phyloP scores from a whole-genome alignment of 1,284 basidiomycete genomes.

The Boletus mariae region DNA sequence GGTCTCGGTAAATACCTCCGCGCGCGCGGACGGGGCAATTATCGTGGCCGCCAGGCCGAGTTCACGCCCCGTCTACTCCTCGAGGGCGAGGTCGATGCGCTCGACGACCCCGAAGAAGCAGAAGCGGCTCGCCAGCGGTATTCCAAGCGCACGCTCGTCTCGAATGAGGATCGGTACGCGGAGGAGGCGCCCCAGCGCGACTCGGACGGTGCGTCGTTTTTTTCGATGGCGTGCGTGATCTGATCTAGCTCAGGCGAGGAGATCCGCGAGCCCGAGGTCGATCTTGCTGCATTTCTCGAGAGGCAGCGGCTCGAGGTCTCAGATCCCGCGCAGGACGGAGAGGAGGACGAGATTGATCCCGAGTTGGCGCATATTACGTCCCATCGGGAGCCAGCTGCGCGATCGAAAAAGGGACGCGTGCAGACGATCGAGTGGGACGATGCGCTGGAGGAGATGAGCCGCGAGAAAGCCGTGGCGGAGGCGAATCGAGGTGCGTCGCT shows the following conservation, averaged over 20 bases:
- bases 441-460: constrained; percentile 56
- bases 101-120: constrained; percentile 48
- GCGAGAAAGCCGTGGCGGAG: constrained; percentile 68
- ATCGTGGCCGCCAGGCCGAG: constrained; percentile 58
- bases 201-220: constrained; percentile 49
- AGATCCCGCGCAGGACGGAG: constrained; percentile 26
- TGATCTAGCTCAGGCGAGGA: constrained; percentile 50
- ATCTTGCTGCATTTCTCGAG: constrained; percentile 62
- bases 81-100: constrained; percentile 46
- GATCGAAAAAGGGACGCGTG: constrained; percentile 57
- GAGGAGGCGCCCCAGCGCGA: constrained; percentile 63
- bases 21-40: constrained; percentile 57
- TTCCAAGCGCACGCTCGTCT: constrained; percentile 52
- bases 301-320: constrained; percentile 47
- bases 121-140: constrained; percentile 50
- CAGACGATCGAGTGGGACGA: constrained; percentile 65
- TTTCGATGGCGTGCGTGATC: background rate
- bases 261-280: constrained; percentile 66
- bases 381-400: constrained; percentile 16
- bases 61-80: constrained; percentile 56
- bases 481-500: constrained; percentile 58
- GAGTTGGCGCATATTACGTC: constrained; percentile 51
- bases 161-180: constrained; percentile 68
- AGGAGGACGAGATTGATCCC: constrained; percentile 61
- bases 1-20: constrained; percentile 71